Conservation (phyloP, 495 filamentous ascomycete species). For the Pseudoneurospora amorphoporcata region DNA sequence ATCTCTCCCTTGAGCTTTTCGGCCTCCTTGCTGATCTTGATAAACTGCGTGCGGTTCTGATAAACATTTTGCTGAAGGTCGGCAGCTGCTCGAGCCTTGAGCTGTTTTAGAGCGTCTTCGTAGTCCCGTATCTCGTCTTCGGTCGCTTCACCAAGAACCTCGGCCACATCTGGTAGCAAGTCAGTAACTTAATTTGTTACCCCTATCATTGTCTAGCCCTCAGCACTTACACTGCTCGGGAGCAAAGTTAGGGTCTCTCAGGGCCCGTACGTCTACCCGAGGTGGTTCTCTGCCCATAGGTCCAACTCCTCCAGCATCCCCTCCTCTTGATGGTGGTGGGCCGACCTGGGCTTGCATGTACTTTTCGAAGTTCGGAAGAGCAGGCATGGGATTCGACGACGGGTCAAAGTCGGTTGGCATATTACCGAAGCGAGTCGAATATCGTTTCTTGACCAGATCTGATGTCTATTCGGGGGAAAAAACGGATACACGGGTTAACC, state of each 20-base stretch:
- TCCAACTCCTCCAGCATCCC: conserved; percentile 24
- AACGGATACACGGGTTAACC: conserved; percentile 1
- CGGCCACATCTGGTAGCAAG: conserved; percentile 47
- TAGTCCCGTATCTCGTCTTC: conserved; percentile 86
- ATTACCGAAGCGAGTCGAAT: conserved; percentile 82
- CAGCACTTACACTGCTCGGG: conserved; percentile 47
- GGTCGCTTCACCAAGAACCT: conserved; percentile 78
- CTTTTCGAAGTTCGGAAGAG: conserved; percentile 43
- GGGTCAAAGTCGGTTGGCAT: conserved; percentile 56
- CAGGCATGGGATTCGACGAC: conserved; percentile 55
- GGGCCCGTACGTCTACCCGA: conserved; percentile 56
- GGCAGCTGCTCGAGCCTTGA: conserved; percentile 72
- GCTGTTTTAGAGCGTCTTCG: conserved; percentile 61
- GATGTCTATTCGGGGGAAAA: conserved; percentile 45
- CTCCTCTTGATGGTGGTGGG: conserved; percentile 37
- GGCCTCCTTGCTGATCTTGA: conserved; percentile 97
- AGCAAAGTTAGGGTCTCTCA: conserved; percentile 71
- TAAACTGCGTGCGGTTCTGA: conserved; percentile 96
- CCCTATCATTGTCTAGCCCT: not conserved
- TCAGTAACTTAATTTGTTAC: not conserved
- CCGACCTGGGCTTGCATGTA: conserved; percentile 42
- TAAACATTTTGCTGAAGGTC: conserved; percentile 95
- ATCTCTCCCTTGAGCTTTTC: conserved; percentile 96
- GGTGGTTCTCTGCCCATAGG: conserved; percentile 21
- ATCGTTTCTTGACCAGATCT: conserved; percentile 87